Conservation (phyloP, 2,329 filamentous ascomycete genomes). For the Ascochyta koolunga region DNA sequence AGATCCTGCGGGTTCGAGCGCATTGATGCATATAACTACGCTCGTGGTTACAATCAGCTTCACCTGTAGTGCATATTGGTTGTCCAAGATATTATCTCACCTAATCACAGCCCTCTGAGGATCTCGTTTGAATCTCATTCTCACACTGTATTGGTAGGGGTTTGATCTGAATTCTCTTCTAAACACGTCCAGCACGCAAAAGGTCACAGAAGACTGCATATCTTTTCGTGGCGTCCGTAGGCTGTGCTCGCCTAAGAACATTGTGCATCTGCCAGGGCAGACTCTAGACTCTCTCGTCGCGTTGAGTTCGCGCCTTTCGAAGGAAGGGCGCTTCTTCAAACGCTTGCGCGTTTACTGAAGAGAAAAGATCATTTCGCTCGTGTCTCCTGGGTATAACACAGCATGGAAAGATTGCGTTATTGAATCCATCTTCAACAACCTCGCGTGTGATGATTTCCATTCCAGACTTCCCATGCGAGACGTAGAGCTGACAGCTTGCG, state of each 20-base stretch:
- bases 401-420: background rate
- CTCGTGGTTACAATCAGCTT: conserved; percentile 18
- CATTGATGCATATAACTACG: conserved; percentile 30
- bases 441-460: conserved; percentile 4
- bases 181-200: background rate
- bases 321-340: conserved; percentile 8
- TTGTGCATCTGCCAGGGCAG: conserved; percentile 3
- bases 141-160: background rate
- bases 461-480: conserved; percentile 13
- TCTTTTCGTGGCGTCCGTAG: background rate
- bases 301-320: conserved; percentile 2
- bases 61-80: conserved; percentile 1
- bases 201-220: background rate
- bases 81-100: background rate
- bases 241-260: background rate
- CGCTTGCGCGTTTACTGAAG: conserved; percentile 6
- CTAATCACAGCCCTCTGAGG: background rate
- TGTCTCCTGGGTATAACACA: conserved; percentile 1
- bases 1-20: conserved; percentile 33
- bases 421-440: background rate
- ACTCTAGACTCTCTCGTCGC: background rate
- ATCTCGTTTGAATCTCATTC: background rate
- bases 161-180: background rate
- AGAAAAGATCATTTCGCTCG: background rate
- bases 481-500: background rate